Evolutionary conservation across 2,329 filamentous ascomycete species (phyloP), one percentile per base, ranked within the genome.

Genomic region (Ophiostoma montium): DNA sequence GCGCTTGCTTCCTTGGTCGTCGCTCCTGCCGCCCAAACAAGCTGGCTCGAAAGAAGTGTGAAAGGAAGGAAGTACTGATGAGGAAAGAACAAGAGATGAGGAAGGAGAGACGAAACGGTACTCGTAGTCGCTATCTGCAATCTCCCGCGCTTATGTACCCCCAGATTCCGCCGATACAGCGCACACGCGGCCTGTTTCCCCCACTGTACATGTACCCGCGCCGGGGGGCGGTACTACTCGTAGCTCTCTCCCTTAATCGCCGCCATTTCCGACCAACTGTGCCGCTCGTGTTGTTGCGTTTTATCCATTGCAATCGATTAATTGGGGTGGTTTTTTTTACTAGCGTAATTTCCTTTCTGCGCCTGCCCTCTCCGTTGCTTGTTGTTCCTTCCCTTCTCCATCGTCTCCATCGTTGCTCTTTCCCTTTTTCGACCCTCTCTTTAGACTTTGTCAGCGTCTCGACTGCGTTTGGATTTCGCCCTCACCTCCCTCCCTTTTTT

Each of bases 161-260:
- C 46, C 46, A 46, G 35, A 19, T 19, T 15, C 46, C 50, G 46
- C 46, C 15, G 21, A 8, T n/a, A 27, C 38, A 41, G 12, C 23
- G 38, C 19, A 30, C 4, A 41, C 12, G 13, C 12, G 7, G n/a
- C 12, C 16, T 36, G 35, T 8, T n/a, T 36, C 35, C 35, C 35
- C 16, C 5, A 19, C 38, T 41, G 38, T 41, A 41, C n/a, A 10
- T 48, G 7, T 32, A 35, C 41, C 21, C 39, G 45, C 45, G 32
- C 36, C 38, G 23, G 48, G n/a, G n/a, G 49, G 39, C 44, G 27
- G 13, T 46, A 49, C 23, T 27, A 5, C 23, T n/a, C n/a, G n/a
- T n/a, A n/a, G n/a, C 49, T 43, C 48, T 38, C 33, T 43, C 35
- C 44, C 45, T 47, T 47, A 38, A 32, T 38, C 38, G 39, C 50